Base-by-base conservation (phyloP, 768 basidiomycete genomes). In the Tulasnella sp. region DNA sequence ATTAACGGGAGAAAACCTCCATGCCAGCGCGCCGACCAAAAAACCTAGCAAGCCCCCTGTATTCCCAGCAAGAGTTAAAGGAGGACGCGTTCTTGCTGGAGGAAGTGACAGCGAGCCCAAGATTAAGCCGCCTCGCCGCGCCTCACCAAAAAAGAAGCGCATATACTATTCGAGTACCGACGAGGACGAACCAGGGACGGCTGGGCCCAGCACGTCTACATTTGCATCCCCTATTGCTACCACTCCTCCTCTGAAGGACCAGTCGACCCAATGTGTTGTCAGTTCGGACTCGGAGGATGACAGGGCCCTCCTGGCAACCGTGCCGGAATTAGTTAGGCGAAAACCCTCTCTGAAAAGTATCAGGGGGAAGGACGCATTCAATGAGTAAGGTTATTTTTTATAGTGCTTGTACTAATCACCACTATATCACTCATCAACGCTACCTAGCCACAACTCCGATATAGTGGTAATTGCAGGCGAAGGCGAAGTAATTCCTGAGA, bases 401-500 rank as follows among this genome's bases (percentile, higher is more conserved):
- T 9, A 2, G 11, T 19, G 3, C 1, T 56, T 44, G 10, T 26
- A 10, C 1, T 17, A n/a, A 41, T 17, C 27, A 15, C 27, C 17
- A 9, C 27, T 11, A 32, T 42, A 24, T 56, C 2, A 56, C n/a
- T 21, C 4, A 34, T 21, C 7, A n/a, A 4, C 2, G 4, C 24
- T 42, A 21, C 24, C 41, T 26, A 43, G 41, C 5, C 41, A 43
- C 10, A 30, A 53, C 15, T 3, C 30, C n/a, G n/a, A 15, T 11
- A 30, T 34, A 10, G 19, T 21, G 30, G 29, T 9, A 21, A 15
- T 42, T n/a, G 41, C 27, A 2, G 9, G 15, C 17, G 26, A 23
- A 38, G 23, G 19, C 47, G 56, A 59, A 9, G 56, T 59, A n/a
- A 42, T 59, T 19, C 56, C 56, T 21, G 56, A 59, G 3, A 49